phyloP scores from a whole-genome alignment of 208 protist species.

The Balamuthia mandrillaris region DNA sequence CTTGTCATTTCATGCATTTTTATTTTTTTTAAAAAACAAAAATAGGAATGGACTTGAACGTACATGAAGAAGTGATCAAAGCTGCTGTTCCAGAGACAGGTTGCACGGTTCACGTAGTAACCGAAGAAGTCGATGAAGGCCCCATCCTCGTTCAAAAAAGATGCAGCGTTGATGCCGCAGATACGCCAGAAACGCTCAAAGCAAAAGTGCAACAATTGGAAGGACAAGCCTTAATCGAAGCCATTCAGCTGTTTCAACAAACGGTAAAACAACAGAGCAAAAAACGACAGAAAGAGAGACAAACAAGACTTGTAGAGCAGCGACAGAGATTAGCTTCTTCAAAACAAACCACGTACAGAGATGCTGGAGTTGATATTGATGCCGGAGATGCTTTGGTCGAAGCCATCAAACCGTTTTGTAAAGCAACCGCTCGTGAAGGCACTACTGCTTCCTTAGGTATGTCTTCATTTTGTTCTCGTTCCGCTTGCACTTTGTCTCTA shows the following conservation, averaged over 20 bases:
- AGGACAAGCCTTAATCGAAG: conserved; percentile 28
- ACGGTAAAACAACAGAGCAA: not conserved
- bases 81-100: not conserved
- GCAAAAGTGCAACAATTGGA: conserved; percentile 47
- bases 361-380: conserved; percentile 72
- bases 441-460: conserved; percentile 5
- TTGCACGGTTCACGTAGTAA: conserved; percentile 32
- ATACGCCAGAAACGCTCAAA: conserved; percentile 31
- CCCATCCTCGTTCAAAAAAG: conserved; percentile 37
- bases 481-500: not conserved
- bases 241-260: conserved; percentile 31
- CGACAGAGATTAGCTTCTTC: not conserved
- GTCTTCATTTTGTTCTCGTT: not conserved
- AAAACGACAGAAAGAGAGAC: not conserved
- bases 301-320: not conserved
- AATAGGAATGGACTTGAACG: conserved; percentile 42
- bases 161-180: not conserved
- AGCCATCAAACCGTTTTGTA: conserved; percentile 66
- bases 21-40: too few species aligned
- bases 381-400: conserved; percentile 68
- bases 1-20: too few species aligned
- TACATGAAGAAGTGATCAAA: conserved; percentile 18
- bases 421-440: conserved; percentile 49
- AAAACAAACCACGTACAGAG: conserved; percentile 54
- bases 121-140: conserved; percentile 38